A percentile compares a stretch with the other conserved stretches of the same genome.
These are phyloP conservation scores for Canariomyces notabilis DNA, from an alignment of 2,329 filamentous ascomycete species.

Conservation along the genomic window DNA sequence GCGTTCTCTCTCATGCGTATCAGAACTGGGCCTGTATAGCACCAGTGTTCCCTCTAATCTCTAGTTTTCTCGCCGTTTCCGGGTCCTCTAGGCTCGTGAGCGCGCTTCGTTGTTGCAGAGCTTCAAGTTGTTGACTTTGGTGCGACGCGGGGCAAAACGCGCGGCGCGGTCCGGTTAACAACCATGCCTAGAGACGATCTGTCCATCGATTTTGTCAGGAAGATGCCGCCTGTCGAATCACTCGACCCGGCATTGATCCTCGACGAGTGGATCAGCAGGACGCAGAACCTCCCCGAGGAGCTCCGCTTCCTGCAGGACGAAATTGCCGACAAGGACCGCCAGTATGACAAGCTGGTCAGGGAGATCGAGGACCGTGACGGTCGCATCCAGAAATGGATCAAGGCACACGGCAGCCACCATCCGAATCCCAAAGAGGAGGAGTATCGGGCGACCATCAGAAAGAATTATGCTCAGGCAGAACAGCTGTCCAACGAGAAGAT, in stretches of 20 bases:
- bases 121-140: background rate
- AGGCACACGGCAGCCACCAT: constrained; percentile 66
- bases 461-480: constrained; percentile 65
- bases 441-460: constrained; percentile 59
- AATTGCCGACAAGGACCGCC: constrained; percentile 72
- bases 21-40: background rate
- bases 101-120: constrained; percentile 2
- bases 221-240: constrained; percentile 56
- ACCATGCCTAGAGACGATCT: constrained; percentile 69
- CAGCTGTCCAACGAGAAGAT: constrained; percentile 72
- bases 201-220: constrained; percentile 64
- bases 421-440: constrained; percentile 70
- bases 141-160: constrained; percentile 3
- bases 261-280: constrained; percentile 71
- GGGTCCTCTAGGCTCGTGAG: background rate
- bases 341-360: constrained; percentile 63
- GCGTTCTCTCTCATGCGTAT: background rate
- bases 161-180: constrained; percentile 44
- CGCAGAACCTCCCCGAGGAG: constrained; percentile 76
- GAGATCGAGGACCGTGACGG: constrained; percentile 67
- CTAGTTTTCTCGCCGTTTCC: background rate
- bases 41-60: background rate
- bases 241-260: constrained; percentile 65
- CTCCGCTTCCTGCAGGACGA: constrained; percentile 80
- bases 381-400: constrained; percentile 77